These are phyloP conservation scores for Cladosporium sp. DNA, from an alignment of 2,329 filamentous ascomycete species.

Conservation along the genomic window DNA sequence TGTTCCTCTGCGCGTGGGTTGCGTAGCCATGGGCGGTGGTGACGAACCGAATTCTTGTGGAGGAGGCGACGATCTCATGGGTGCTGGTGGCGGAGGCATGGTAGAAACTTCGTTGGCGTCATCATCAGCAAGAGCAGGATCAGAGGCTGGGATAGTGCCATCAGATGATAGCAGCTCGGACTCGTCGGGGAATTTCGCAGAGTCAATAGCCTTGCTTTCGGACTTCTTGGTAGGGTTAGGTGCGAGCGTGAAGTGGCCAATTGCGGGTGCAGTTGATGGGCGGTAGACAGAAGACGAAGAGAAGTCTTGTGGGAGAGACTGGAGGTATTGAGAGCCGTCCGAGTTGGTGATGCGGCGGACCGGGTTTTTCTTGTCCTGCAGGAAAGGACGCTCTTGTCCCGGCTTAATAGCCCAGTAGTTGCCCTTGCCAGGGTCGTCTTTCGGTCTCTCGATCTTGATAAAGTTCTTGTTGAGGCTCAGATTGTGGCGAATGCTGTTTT, in stretches of 20 bases:
- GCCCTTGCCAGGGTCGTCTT: slow-evolving; percentile 95
- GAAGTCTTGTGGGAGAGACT: slow-evolving; percentile 27
- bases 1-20: slow-evolving; percentile 60
- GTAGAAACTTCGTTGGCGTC: slow-evolving; percentile 35
- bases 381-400: slow-evolving; percentile 84
- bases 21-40: slow-evolving; percentile 78
- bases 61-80: slow-evolving; percentile 63
- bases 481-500: slow-evolving; percentile 98
- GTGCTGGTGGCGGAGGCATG: slow-evolving; percentile 39
- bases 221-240: slow-evolving; percentile 27
- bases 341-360: slow-evolving; percentile 52
- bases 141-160: slow-evolving; percentile 48
- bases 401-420: slow-evolving; percentile 93
- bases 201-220: slow-evolving; percentile 43
- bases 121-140: slow-evolving; percentile 46
- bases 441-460: slow-evolving; percentile 89
- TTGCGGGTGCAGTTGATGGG: slow-evolving; percentile 36
- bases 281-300: slow-evolving; percentile 22
- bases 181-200: slow-evolving; percentile 48
- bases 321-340: slow-evolving; percentile 41
- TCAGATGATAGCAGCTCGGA: slow-evolving; percentile 45
- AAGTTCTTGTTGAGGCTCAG: slow-evolving; percentile 96
- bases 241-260: slow-evolving; percentile 32
- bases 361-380: slow-evolving; percentile 70
- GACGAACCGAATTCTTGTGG: slow-evolving; percentile 76